Conservation (phyloP, 176 grass and related monocot genomes). For the Puya raimondii region DNA sequence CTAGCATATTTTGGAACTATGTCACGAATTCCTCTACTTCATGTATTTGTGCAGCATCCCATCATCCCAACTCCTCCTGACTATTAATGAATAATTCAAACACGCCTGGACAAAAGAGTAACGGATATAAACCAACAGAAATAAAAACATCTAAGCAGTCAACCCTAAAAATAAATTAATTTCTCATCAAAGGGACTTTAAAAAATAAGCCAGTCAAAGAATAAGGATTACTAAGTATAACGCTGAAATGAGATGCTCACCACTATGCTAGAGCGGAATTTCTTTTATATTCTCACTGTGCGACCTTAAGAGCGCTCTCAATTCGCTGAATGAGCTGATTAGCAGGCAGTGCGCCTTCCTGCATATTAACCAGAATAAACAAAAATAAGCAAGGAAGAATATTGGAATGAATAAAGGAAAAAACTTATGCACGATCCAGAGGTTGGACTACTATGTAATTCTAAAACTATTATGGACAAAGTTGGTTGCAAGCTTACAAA, state of each 20-base stretch:
- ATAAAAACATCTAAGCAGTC: too few relatives aligned
- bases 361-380: slow-evolving; percentile 11
- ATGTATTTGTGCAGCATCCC: too few relatives aligned
- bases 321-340: slow-evolving; percentile 76
- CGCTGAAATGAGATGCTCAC: not conserved
- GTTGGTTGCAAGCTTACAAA: slow-evolving; percentile 50
- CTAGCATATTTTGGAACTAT: too few relatives aligned
- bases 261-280: not conserved
- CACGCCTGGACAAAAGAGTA: too few relatives aligned
- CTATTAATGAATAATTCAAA: too few relatives aligned
- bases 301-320: slow-evolving; percentile 44
- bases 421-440: not conserved
- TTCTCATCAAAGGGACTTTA: too few relatives aligned
- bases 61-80: too few relatives aligned
- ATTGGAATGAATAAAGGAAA: not conserved
- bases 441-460: not conserved
- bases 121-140: too few relatives aligned
- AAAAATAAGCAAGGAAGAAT: slow-evolving; percentile 4
- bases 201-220: too few relatives aligned
- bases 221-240: too few relatives aligned
- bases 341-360: slow-evolving; percentile 88
- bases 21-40: too few relatives aligned
- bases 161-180: too few relatives aligned
- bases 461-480: slow-evolving; percentile 5
- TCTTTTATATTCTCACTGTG: not conserved